A percentile compares a stretch with the other conserved stretches of the same genome.
Evolutionary conservation across 192 early-diverging fungal species (phyloP).

Genomic region (Linnemannia hyalina): DNA sequence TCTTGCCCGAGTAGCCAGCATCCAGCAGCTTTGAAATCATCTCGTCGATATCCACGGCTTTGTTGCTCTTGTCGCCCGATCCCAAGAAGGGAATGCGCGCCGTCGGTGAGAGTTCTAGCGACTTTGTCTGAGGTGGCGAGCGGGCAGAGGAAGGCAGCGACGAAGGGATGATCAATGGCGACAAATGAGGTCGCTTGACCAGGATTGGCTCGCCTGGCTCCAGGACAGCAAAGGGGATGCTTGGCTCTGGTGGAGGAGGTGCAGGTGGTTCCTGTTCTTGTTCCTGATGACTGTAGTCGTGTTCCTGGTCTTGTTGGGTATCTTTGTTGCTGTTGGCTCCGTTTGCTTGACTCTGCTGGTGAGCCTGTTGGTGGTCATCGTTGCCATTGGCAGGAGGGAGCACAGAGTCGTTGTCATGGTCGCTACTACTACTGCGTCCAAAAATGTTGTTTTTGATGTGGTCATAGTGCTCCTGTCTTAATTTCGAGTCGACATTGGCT

Average conservation of each 20-base stretch:
- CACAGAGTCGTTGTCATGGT: conserved; percentile 18
- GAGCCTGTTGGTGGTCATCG: conserved; percentile 35
- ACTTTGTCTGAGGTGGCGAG: conserved; percentile 23
- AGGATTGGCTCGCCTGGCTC: conserved; percentile 45
- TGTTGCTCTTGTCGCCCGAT: conserved; percentile 34
- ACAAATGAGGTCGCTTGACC: conserved; percentile 18
- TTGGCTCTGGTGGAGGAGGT: conserved; percentile 38
- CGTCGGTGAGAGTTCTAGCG: conserved; percentile 45
- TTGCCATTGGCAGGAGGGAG: conserved; percentile 17
- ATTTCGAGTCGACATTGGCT: background rate
- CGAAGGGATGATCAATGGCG: conserved; percentile 32
- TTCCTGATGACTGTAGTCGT: conserved; percentile 6
- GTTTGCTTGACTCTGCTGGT: conserved; percentile 8
- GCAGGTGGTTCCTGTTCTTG: conserved; percentile 14
- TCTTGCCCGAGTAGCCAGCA: conserved; percentile 78
- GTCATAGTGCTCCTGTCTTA: conserved; percentile 34
- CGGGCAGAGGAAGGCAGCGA: conserved; percentile 5
- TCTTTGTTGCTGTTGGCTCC: conserved; percentile 24
- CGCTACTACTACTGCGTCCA: background rate
- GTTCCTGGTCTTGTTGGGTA: background rate
- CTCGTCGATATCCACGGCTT: conserved; percentile 79
- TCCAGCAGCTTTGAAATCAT: conserved; percentile 88
- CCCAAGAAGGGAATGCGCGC: conserved; percentile 45
- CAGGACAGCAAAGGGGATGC: conserved; percentile 44
- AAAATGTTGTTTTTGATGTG: conserved; percentile 48